A percentile compares a stretch with the other conserved stretches of the same genome.
These are phyloP conservation scores for Monilinia vaccinii-corymbosi DNA, from an alignment of 2,329 filamentous ascomycete genomes.

Conservation along the genomic window DNA sequence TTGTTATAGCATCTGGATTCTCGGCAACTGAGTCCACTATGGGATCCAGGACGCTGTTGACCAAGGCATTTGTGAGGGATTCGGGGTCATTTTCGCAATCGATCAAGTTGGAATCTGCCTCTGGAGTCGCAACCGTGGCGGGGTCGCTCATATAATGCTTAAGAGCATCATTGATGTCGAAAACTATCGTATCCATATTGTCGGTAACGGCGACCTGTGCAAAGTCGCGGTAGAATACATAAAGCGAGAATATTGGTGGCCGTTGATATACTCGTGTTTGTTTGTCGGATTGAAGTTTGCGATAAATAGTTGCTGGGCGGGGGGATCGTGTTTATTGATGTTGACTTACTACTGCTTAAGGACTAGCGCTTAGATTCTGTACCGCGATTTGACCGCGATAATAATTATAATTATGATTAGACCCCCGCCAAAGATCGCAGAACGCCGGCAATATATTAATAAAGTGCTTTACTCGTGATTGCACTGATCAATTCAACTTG, in stretches of 20 bases:
- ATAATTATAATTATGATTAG: no score
- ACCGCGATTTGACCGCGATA: conserved; percentile 8
- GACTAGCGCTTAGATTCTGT: not conserved
- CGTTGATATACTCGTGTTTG: not conserved
- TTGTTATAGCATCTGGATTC: conserved; percentile 79
- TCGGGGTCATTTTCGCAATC: conserved; percentile 93
- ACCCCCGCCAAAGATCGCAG: conserved; percentile 7
- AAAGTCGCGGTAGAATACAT: conserved; percentile 2
- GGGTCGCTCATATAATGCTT: conserved; percentile 97
- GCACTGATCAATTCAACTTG: not conserved
- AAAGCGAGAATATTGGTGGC: conserved; percentile 1
- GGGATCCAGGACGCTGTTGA: conserved; percentile 81
- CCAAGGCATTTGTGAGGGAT: conserved; percentile 58
- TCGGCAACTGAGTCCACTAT: conserved; percentile 90
- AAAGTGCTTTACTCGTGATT: no score
- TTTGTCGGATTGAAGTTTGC: not conserved
- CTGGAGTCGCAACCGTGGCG: conserved; percentile 68
- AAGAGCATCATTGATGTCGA: conserved; percentile 94
- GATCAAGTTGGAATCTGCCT: conserved; percentile 72
- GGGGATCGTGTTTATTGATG: conserved; percentile 8
- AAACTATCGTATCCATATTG: conserved; percentile 65
- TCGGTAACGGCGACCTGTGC: conserved; percentile 1
- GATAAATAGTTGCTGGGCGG: conserved; percentile 7
- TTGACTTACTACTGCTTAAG: conserved; percentile 5
- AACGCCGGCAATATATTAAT: not conserved